Conservation (phyloP, 176 grass and related monocot species). For the Elaeis guineensis region DNA sequence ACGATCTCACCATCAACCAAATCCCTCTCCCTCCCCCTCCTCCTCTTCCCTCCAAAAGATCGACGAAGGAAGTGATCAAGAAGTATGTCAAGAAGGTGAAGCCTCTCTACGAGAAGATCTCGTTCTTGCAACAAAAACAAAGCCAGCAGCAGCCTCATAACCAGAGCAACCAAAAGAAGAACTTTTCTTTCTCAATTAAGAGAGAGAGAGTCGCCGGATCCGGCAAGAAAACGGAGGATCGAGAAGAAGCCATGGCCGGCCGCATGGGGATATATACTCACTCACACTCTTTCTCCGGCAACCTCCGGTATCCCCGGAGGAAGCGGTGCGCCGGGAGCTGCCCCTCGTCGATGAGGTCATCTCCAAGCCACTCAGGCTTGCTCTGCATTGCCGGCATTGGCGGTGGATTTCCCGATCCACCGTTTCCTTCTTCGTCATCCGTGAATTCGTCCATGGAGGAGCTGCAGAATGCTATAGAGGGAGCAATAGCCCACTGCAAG, state of each 20-base stretch:
- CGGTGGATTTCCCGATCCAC: slow-evolving; percentile 52
- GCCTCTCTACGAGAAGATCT: slow-evolving; percentile 89
- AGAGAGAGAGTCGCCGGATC: slow-evolving; percentile 41
- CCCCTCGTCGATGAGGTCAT: slow-evolving; percentile 91
- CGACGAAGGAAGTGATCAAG: slow-evolving; percentile 66
- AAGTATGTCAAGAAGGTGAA: slow-evolving; percentile 98
- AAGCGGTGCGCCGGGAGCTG: slow-evolving; percentile 82
- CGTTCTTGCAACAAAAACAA: slow-evolving; percentile 59
- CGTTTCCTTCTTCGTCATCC: slow-evolving; percentile 41
- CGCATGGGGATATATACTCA: background rate
- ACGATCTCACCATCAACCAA: background rate
- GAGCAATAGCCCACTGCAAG: slow-evolving; percentile 53
- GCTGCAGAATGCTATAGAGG: slow-evolving; percentile 44
- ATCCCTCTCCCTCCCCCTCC: background rate
- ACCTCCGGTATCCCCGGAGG: slow-evolving; percentile 67
- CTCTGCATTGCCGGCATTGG: slow-evolving; percentile 46
- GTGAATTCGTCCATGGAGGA: slow-evolving; percentile 53
- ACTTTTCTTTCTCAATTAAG: slow-evolving; percentile 89
- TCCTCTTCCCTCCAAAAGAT: background rate
- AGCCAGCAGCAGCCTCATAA: slow-evolving; percentile 25
- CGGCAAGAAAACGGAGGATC: background rate
- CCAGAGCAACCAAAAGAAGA: slow-evolving; percentile 52
- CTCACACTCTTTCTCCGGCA: slow-evolving; percentile 89
- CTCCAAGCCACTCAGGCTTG: slow-evolving; percentile 82
- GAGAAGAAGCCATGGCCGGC: too few relatives aligned